Percentiles rank a stretch among this genome's conserved stretches.
These are phyloP conservation scores for Emergomyces africanus DNA, from an alignment of 2,329 filamentous ascomycete species.

Conservation along the genomic window DNA sequence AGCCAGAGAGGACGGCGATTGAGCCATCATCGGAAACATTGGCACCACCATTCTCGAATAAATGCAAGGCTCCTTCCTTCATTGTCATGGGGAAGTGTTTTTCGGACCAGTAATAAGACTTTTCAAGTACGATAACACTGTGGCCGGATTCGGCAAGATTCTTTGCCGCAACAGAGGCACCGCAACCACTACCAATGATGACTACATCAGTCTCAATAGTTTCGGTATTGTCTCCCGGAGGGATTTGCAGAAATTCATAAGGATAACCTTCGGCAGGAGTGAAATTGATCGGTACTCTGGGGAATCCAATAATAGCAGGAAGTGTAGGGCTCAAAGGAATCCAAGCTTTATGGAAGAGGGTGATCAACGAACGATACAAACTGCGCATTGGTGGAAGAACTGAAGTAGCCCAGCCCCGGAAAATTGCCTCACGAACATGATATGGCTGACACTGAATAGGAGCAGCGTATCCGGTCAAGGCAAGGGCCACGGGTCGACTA, in stretches of 20 bases:
- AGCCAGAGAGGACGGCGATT: slow-evolving; percentile 52
- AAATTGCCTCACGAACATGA: slow-evolving; percentile 40
- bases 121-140: slow-evolving; percentile 68
- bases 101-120: slow-evolving; percentile 63
- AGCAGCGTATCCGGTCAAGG: slow-evolving; percentile 45
- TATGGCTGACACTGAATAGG: slow-evolving; percentile 43
- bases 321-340: slow-evolving; percentile 39
- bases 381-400: slow-evolving; percentile 40
- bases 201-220: slow-evolving; percentile 67
- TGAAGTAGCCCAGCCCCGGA: slow-evolving; percentile 41
- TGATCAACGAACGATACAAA: slow-evolving; percentile 37
- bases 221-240: slow-evolving; percentile 40
- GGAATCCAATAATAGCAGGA: slow-evolving; percentile 39
- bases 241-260: slow-evolving; percentile 47
- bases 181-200: slow-evolving; percentile 77
- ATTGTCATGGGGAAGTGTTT: slow-evolving; percentile 63
- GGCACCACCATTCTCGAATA: slow-evolving; percentile 58
- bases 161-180: slow-evolving; percentile 70
- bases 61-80: slow-evolving; percentile 43
- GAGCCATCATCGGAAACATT: slow-evolving; percentile 44
- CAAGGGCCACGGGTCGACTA: slow-evolving; percentile 42
- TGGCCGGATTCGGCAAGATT: slow-evolving; percentile 65
- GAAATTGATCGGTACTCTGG: slow-evolving; percentile 42
- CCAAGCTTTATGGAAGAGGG: slow-evolving; percentile 42
- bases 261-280: slow-evolving; percentile 38